Percentiles rank a stretch among this genome's conserved stretches.
Conservation (phyloP, 1,139 yeast species). For the Taphrina flavorubra region DNA sequence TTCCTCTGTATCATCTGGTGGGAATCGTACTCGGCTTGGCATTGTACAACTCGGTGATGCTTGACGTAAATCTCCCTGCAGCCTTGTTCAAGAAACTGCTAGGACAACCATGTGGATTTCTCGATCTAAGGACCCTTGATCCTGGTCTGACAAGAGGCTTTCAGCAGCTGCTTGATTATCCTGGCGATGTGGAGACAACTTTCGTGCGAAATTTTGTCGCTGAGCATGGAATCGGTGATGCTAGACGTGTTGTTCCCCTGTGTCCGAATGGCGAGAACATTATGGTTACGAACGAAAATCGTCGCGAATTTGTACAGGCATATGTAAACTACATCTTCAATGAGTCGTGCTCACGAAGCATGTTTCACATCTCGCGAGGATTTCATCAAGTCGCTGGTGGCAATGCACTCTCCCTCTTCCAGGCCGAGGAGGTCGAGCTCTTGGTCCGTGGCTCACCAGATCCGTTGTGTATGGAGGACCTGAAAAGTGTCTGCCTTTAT, state of each 20-base stretch:
- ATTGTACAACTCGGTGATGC: slow-evolving; percentile 82
- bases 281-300: slow-evolving; percentile 63
- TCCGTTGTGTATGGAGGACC: slow-evolving; percentile 67
- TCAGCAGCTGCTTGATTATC: slow-evolving; percentile 59
- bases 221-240: slow-evolving; percentile 47
- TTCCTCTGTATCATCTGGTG: slow-evolving; percentile 66
- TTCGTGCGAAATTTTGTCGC: slow-evolving; percentile 58
- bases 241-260: slow-evolving; percentile 57
- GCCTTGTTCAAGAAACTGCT: slow-evolving; percentile 77
- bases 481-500: slow-evolving; percentile 75
- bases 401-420: slow-evolving; percentile 75
- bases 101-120: slow-evolving; percentile 61
- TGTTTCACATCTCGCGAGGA: slow-evolving; percentile 54
- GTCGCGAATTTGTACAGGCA: slow-evolving; percentile 64
- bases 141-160: slow-evolving; percentile 71
- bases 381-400: slow-evolving; percentile 80
- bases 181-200: slow-evolving; percentile 57
- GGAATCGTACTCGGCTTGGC: slow-evolving; percentile 91
- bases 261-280: slow-evolving; percentile 62
- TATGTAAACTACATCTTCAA: slow-evolving; percentile 70
- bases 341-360: slow-evolving; percentile 45
- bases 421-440: slow-evolving; percentile 79
- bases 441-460: slow-evolving; percentile 78
- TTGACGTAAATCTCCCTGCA: slow-evolving; percentile 77
- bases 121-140: slow-evolving; percentile 69